These are phyloP conservation scores for Teunomyces barrocoloradensis DNA, from an alignment of 805 yeast species.

Conservation along the genomic window DNA sequence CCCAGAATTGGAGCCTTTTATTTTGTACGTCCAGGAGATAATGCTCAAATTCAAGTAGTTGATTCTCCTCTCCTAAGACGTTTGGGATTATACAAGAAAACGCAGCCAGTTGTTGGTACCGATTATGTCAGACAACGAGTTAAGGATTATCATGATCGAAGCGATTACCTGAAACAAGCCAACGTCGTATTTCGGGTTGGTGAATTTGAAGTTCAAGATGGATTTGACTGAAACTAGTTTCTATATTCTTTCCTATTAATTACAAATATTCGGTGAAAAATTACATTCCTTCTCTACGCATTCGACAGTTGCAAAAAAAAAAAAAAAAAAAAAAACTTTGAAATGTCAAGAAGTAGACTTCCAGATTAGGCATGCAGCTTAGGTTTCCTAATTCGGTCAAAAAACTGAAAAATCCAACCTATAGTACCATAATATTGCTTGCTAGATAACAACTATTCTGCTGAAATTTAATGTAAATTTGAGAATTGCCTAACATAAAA, in stretches of 20 bases:
- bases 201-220: slow-evolving; percentile 26
- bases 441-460: background rate
- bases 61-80: slow-evolving; percentile 30
- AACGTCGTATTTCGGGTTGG: slow-evolving; percentile 28
- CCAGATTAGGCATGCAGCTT: background rate
- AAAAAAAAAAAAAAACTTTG: background rate
- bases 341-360: background rate
- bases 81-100: slow-evolving; percentile 26
- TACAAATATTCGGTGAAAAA: background rate
- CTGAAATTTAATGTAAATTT: background rate
- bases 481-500: background rate
- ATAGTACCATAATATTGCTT: background rate
- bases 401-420: background rate
- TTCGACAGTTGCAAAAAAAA: background rate
- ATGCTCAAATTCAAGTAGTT: slow-evolving; percentile 25
- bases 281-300: background rate
- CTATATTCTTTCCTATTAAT: background rate
- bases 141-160: slow-evolving; percentile 24
- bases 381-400: background rate
- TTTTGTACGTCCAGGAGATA: slow-evolving; percentile 34
- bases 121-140: slow-evolving; percentile 30
- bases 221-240: slow-evolving; percentile 15
- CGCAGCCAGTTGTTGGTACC: slow-evolving; percentile 24
- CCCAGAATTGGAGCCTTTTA: slow-evolving; percentile 36
- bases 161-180: slow-evolving; percentile 20